phyloP scores from a whole-genome alignment of 306 rosid genomes.

The Cajanus cajan region DNA sequence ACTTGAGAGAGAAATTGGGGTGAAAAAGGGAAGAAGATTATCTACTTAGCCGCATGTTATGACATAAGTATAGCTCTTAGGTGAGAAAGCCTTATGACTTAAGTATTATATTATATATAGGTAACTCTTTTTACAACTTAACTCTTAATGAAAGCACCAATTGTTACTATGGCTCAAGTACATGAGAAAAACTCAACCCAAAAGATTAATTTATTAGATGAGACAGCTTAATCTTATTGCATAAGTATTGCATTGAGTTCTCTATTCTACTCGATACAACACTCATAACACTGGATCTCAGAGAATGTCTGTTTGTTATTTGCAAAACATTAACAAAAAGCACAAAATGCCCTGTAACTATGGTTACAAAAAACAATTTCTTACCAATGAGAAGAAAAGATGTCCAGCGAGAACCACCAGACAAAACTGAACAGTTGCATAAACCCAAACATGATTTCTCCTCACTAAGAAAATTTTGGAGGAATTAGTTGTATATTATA shows the following conservation, averaged over 20 bases:
- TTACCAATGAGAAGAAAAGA: constrained; percentile 67
- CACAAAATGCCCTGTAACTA: not conserved
- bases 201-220: not conserved
- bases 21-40: not conserved
- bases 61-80: not conserved
- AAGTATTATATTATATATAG: not conserved
- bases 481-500: constrained; percentile 13
- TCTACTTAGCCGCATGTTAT: not conserved
- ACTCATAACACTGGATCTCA: not conserved
- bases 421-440: constrained; percentile 60
- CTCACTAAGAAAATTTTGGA: constrained; percentile 45
- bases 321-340: not conserved
- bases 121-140: not conserved
- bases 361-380: constrained; percentile 18
- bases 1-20: not conserved
- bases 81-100: not conserved
- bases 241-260: not conserved
- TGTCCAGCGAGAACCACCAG: constrained; percentile 62
- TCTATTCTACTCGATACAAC: not conserved
- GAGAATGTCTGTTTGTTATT: not conserved
- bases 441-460: constrained; percentile 74
- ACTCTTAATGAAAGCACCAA: not conserved
- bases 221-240: not conserved
- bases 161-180: not conserved
- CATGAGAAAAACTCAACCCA: not conserved